A percentile compares a stretch with the other conserved stretches of the same genome.
Evolutionary conservation across 192 early-diverging fungal genomes (phyloP).

Genomic region (Jimgerdemannia flammicorona): DNA sequence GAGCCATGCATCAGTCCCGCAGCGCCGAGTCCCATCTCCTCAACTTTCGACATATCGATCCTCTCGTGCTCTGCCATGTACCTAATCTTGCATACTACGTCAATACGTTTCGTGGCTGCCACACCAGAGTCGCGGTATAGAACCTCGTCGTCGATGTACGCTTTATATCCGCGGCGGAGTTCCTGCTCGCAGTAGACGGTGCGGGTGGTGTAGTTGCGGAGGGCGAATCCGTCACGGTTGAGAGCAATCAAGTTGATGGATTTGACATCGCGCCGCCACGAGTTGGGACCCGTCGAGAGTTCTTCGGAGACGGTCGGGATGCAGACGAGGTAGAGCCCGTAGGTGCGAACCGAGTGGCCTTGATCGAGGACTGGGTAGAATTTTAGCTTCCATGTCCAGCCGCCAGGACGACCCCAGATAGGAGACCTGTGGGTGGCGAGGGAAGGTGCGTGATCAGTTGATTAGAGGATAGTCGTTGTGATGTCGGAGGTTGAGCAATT

Average conservation of each 20-base stretch:
- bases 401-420: not conserved
- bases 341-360: not conserved
- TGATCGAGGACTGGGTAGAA: not conserved
- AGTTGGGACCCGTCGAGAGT: not conserved
- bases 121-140: not conserved
- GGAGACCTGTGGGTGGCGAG: not conserved
- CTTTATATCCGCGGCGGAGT: not conserved
- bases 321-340: not conserved
- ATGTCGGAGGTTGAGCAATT: not conserved
- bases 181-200: not conserved
- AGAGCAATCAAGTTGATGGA: not conserved
- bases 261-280: not conserved
- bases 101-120: not conserved
- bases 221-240: not conserved
- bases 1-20: no score
- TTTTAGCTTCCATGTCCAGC: not conserved
- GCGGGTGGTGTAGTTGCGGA: not conserved
- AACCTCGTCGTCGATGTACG: not conserved
- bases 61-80: not conserved
- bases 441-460: not conserved
- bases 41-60: not conserved
- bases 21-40: not conserved
- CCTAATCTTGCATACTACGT: not conserved
- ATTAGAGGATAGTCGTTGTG: not conserved
- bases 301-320: not conserved